Percentiles rank a stretch among this genome's conserved stretches.
These are phyloP conservation scores for Tolypocladium tropicale DNA, from an alignment of 2,329 filamentous ascomycete genomes.

Conservation along the genomic window DNA sequence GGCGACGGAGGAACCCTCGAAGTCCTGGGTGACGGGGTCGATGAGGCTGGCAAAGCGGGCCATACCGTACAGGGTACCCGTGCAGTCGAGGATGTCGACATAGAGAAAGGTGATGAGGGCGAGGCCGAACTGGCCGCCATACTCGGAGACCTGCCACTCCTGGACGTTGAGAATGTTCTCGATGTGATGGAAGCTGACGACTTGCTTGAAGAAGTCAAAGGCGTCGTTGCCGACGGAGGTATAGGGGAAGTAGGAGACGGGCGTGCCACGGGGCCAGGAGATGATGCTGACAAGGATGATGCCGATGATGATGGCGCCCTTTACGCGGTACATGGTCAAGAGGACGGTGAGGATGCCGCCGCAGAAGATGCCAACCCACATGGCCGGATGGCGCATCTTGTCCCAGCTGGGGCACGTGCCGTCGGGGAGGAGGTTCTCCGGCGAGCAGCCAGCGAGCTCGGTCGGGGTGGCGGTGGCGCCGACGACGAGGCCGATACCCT, in stretches of 20 bases:
- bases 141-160: slow-evolving; percentile 58
- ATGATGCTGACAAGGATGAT: slow-evolving; percentile 79
- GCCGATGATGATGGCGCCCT: slow-evolving; percentile 75
- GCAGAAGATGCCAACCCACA: slow-evolving; percentile 87
- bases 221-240: slow-evolving; percentile 54
- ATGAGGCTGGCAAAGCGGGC: slow-evolving; percentile 72
- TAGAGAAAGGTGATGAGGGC: slow-evolving; percentile 85
- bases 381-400: slow-evolving; percentile 73
- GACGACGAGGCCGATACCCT: slow-evolving; percentile 71
- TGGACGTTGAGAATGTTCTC: slow-evolving; percentile 57
- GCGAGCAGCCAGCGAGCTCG: slow-evolving; percentile 61
- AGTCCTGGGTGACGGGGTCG: slow-evolving; percentile 75
- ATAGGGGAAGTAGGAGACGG: slow-evolving; percentile 74
- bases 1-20: slow-evolving; percentile 73
- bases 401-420: slow-evolving; percentile 51
- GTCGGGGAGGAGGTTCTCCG: slow-evolving; percentile 25
- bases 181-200: slow-evolving; percentile 77
- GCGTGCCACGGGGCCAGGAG: slow-evolving; percentile 71
- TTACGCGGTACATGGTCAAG: slow-evolving; percentile 76
- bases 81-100: slow-evolving; percentile 81
- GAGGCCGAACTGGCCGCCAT: slow-evolving; percentile 68
- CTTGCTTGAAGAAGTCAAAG: slow-evolving; percentile 83
- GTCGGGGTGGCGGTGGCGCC: slow-evolving; percentile 59
- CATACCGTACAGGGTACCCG: slow-evolving; percentile 84
- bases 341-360: slow-evolving; percentile 72